A percentile compares a stretch with the other conserved stretches of the same genome.
Evolutionary conservation across 768 basidiomycete genomes (phyloP).

Genomic region (Lentinula edodes): DNA sequence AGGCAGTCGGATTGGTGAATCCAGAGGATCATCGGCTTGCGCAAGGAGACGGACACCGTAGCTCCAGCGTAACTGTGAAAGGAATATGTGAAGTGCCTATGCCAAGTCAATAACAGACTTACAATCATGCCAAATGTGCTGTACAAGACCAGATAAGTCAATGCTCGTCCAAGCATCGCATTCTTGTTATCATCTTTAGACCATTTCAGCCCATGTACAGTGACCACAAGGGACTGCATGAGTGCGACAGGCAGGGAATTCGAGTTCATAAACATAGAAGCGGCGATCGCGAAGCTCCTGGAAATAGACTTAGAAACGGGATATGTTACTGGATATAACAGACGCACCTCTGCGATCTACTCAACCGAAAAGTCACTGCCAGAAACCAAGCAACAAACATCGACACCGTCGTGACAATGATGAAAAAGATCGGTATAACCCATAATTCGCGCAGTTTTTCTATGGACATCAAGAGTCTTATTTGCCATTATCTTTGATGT

Average conservation of each 20-base stretch:
- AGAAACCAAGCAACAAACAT: slow-evolving; percentile 62
- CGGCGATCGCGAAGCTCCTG: slow-evolving; percentile 76
- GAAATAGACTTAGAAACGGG: not conserved
- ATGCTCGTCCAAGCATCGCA: slow-evolving; percentile 86
- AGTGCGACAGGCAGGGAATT: slow-evolving; percentile 94
- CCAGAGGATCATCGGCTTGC: slow-evolving; percentile 48
- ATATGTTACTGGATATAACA: not conserved
- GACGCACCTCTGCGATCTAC: slow-evolving; percentile 69
- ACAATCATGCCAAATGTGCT: slow-evolving; percentile 96
- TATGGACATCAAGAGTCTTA: slow-evolving; percentile 17
- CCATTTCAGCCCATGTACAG: slow-evolving; percentile 83
- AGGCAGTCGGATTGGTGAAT: slow-evolving; percentile 9
- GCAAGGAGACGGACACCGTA: slow-evolving; percentile 83
- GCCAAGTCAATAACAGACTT: slow-evolving; percentile 21
- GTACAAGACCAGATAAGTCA: slow-evolving; percentile 88
- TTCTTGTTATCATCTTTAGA: slow-evolving; percentile 72
- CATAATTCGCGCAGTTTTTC: slow-evolving; percentile 78
- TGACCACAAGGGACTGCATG: slow-evolving; percentile 83
- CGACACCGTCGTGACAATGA: slow-evolving; percentile 67
- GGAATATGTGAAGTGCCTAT: not conserved
- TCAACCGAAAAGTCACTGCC: slow-evolving; percentile 59
- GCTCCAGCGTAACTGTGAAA: slow-evolving; percentile 80
- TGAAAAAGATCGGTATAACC: slow-evolving; percentile 84
- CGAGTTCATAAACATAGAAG: slow-evolving; percentile 89
- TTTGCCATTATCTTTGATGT: not conserved